A percentile compares a stretch with the other conserved stretches of the same genome.
Evolutionary conservation across 768 basidiomycete genomes (phyloP).

Genomic region (Cystofilobasidium macerans): DNA sequence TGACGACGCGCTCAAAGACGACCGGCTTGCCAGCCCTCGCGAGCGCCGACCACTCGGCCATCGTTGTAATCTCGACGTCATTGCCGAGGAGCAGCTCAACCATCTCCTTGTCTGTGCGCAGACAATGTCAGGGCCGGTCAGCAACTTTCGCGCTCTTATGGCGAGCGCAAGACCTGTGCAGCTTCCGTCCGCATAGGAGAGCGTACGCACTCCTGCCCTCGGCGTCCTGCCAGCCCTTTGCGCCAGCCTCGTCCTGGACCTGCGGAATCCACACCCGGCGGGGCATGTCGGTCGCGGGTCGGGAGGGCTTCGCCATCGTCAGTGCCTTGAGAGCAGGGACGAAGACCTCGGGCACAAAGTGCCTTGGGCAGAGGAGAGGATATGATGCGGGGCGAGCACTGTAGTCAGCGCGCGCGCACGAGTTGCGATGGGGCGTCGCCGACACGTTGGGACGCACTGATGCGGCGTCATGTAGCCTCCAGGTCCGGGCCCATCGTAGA

Average conservation of each 20-base stretch:
- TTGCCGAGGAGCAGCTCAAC: neutral
- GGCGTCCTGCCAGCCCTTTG: neutral
- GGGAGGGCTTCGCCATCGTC: neutral
- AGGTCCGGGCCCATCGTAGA: neutral
- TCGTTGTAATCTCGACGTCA: neutral
- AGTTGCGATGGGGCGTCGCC: too few species aligned
- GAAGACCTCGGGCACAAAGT: neutral
- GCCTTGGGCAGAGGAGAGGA: neutral
- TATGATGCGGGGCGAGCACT: too few species aligned
- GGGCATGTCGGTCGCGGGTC: neutral
- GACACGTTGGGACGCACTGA: too few species aligned
- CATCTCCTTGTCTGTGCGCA: neutral
- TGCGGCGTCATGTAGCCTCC: neutral
- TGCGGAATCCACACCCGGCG: neutral
- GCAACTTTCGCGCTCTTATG: too few species aligned
- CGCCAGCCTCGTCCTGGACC: neutral
- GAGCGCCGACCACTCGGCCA: neutral
- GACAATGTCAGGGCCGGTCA: neutral
- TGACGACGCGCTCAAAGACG: slow-evolving; percentile 3
- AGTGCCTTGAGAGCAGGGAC: neutral
- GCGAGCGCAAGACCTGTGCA: too few species aligned
- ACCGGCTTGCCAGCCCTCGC: neutral
- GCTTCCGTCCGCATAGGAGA: too few species aligned
- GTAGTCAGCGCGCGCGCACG: too few species aligned
- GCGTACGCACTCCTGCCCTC: neutral